Conservation (phyloP, 805 yeast genomes). For the Metahyphopichia silvanorum region DNA sequence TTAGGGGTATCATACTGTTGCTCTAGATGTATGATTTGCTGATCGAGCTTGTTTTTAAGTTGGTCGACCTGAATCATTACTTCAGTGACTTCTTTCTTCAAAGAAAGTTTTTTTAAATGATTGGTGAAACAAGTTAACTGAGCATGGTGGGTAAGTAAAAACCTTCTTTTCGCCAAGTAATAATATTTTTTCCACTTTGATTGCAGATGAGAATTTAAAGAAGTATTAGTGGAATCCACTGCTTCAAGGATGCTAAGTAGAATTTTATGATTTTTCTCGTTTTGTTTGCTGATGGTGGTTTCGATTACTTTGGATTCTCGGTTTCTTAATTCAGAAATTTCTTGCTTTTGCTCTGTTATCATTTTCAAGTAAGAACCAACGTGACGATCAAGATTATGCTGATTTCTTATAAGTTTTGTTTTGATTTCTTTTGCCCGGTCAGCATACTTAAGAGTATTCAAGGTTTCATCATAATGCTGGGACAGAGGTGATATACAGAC, state of each 20-base stretch:
- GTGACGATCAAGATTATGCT: constrained; percentile 73
- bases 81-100: constrained; percentile 4
- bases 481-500: constrained; percentile 90
- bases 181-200: constrained; percentile 43
- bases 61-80: constrained; percentile 15
- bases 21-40: constrained; percentile 53
- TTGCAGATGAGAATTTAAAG: constrained; percentile 41
- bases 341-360: constrained; percentile 77
- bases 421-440: constrained; percentile 88
- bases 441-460: constrained; percentile 88
- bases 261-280: constrained; percentile 35
- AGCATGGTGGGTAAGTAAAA: constrained; percentile 39
- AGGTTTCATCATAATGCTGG: constrained; percentile 87
- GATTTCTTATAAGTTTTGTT: constrained; percentile 72
- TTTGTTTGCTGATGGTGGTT: constrained; percentile 31
- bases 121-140: constrained; percentile 29
- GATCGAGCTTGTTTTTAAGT: constrained; percentile 30
- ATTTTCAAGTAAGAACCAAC: constrained; percentile 80
- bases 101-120: not conserved
- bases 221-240: constrained; percentile 37
- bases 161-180: constrained; percentile 45
- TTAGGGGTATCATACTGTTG: constrained; percentile 42
- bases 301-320: constrained; percentile 48
- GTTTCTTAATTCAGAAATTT: constrained; percentile 62
- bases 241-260: constrained; percentile 38